Base-by-base conservation (phyloP, 2,329 filamentous ascomycete genomes). In the Pseudopyricularia cyperi region DNA sequence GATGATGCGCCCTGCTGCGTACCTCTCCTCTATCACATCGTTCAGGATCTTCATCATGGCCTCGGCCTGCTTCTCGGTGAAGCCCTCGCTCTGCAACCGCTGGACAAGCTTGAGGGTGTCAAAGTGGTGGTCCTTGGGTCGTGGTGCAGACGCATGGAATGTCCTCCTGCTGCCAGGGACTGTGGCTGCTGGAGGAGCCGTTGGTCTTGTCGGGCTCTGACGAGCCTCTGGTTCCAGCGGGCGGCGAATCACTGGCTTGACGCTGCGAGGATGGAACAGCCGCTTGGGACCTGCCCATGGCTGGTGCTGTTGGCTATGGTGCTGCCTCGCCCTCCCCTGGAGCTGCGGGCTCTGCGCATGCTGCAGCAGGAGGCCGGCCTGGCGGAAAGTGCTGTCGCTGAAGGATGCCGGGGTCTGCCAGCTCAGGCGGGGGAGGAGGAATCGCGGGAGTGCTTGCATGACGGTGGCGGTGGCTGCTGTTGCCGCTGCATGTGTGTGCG, bases 41-140 rank as follows among this genome's bases (percentile, higher is more conserved):
- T 89, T 90, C 37, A 98, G 74, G 7, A 97, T 88, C 65, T 87
- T 88, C 93, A 98, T 97, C 86, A 96, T 93, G n/a, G 93, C 91
- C 26, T 89, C 89, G 2, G 90, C 84, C 69, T 98, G 93, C 59
- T 90, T 86, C 67, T 97, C 91, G 24, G 89, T 95, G 66, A 97
- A 96, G 0, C 93, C 93, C 66, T 98, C 93, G 58, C 80, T 80
- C 66, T 91, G 83, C 39, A 98, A 74, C 51, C 88, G 78, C 69
- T 95, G 88, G 37, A 98, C 90, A 65, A 98, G 95, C 71, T 95
- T 96, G 56, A 98, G 79, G 1, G 93, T 98, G 68, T 98, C 93
- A 65, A 98, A 98, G 68, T 98, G 90, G 68, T 98, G 93, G 62
- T 96, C 90, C 57, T 86, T 80, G 51, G 67, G 65, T 50, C 71